Conservation (phyloP, 176 grass and related monocot species). For the Hyparrhenia diplandra region DNA sequence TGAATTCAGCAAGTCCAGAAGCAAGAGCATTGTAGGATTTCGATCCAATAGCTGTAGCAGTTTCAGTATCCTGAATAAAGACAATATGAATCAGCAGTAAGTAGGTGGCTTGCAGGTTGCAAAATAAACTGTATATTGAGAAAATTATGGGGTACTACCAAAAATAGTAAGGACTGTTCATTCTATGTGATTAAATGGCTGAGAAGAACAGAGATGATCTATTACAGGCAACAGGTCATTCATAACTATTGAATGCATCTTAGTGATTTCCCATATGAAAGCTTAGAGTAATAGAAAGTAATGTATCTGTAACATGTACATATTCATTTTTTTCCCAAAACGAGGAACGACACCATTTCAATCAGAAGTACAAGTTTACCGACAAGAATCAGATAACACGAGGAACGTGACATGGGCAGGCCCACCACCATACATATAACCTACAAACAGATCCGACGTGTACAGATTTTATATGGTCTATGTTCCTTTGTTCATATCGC, state of each 20-base stretch:
- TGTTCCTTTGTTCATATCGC: not conserved
- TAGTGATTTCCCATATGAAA: not conserved
- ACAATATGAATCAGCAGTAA: not conserved
- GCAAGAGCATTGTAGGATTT: conserved; percentile 94
- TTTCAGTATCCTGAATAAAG: conserved; percentile 69
- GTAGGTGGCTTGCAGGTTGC: not conserved
- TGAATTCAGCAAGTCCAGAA: conserved; percentile 69
- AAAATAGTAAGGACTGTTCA: not conserved
- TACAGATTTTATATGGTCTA: no score
- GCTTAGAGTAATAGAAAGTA: not conserved
- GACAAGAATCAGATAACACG: not conserved
- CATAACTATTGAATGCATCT: not conserved
- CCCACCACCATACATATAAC: not conserved
- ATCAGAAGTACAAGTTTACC: not conserved
- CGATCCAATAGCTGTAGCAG: conserved; percentile 71
- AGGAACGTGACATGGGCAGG: not conserved
- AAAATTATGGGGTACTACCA: not conserved
- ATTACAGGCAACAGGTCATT: not conserved
- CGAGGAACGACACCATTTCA: not conserved
- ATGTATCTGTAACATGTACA: not conserved
- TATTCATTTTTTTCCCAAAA: not conserved
- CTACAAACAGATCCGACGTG: not conserved
- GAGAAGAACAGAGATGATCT: not conserved
- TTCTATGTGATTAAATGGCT: not conserved
- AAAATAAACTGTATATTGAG: not conserved